Conservation (phyloP, 306 rosid genomes). For the Pueraria montana region DNA sequence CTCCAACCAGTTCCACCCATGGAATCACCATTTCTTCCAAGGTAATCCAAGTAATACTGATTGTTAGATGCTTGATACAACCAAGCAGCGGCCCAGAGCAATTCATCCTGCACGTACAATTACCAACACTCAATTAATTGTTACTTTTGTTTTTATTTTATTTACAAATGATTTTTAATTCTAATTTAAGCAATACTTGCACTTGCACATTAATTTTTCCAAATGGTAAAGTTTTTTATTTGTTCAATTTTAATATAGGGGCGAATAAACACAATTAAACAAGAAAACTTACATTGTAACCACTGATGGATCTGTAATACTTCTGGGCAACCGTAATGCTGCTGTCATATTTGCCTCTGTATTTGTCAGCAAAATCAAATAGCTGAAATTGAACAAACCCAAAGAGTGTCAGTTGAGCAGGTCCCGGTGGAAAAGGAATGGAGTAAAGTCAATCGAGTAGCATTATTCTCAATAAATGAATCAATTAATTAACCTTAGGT, state of each 20-base stretch:
- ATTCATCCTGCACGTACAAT: conserved; percentile 72
- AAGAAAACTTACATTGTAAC: conserved; percentile 75
- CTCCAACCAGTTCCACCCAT: conserved; percentile 97
- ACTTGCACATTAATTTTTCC: background rate
- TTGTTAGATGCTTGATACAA: conserved; percentile 87
- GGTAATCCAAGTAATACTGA: conserved; percentile 81
- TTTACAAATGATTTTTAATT: background rate
- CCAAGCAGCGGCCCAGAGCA: conserved; percentile 99
- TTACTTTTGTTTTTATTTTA: background rate
- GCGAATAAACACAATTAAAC: background rate
- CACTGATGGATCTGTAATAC: conserved; percentile 89
- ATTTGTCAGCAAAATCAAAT: conserved; percentile 91
- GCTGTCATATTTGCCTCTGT: conserved; percentile 95
- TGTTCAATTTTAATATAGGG: background rate
- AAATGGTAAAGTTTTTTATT: background rate
- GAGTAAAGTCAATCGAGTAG: background rate
- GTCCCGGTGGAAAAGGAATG: background rate
- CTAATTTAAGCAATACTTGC: conserved; percentile 3
- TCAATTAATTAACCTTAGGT: background rate
- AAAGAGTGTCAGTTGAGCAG: background rate
- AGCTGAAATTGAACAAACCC: conserved; percentile 59
- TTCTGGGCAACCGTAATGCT: conserved; percentile 85
- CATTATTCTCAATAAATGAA: conserved; percentile 4
- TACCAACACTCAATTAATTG: conserved; percentile 32
- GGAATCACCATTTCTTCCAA: conserved; percentile 81